phyloP scores from a whole-genome alignment of 305 asterid genomes.

The Ilex paraguariensis region DNA sequence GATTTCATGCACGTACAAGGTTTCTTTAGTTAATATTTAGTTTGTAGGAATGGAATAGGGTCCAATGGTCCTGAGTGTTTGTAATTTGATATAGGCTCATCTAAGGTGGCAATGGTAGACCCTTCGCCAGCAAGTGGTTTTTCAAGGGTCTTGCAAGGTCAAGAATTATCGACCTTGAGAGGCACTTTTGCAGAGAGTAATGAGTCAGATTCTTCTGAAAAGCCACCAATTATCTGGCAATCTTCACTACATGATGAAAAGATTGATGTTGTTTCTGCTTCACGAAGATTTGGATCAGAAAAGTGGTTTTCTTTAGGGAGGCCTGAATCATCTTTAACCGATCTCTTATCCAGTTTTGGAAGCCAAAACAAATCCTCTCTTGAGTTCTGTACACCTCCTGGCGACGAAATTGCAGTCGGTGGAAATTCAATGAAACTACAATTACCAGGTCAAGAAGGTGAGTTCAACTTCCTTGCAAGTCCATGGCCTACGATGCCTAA shows the following conservation, averaged over 20 bases:
- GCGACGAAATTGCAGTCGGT: slow-evolving; percentile 33
- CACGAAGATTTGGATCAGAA: slow-evolving; percentile 55
- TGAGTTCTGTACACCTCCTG: slow-evolving; percentile 37
- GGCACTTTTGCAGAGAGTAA: slow-evolving; percentile 48
- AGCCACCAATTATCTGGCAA: slow-evolving; percentile 46
- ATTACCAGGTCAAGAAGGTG: slow-evolving; percentile 46
- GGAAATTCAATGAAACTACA: slow-evolving; percentile 26
- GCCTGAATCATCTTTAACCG: slow-evolving; percentile 63
- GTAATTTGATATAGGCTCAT: slow-evolving; percentile 37
- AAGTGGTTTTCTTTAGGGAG: slow-evolving; percentile 58
- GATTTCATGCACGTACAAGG: not conserved
- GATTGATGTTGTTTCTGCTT: slow-evolving; percentile 35
- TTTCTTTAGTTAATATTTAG: not conserved
- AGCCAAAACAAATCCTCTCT: slow-evolving; percentile 32
- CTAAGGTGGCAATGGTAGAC: slow-evolving; percentile 49
- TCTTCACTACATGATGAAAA: slow-evolving; percentile 55
- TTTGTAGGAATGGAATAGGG: slow-evolving; percentile 28
- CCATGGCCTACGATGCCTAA: slow-evolving; percentile 48
- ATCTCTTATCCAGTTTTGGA: slow-evolving; percentile 72
- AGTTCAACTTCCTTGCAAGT: slow-evolving; percentile 44
- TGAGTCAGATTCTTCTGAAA: slow-evolving; percentile 63
- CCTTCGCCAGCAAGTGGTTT: slow-evolving; percentile 61
- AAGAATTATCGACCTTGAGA: slow-evolving; percentile 73
- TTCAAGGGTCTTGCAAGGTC: slow-evolving; percentile 88
- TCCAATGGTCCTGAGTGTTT: too few species aligned